Evolutionary conservation across 2,329 filamentous ascomycete species (phyloP).

Genomic region (Stagonosporopsis tanaceti): DNA sequence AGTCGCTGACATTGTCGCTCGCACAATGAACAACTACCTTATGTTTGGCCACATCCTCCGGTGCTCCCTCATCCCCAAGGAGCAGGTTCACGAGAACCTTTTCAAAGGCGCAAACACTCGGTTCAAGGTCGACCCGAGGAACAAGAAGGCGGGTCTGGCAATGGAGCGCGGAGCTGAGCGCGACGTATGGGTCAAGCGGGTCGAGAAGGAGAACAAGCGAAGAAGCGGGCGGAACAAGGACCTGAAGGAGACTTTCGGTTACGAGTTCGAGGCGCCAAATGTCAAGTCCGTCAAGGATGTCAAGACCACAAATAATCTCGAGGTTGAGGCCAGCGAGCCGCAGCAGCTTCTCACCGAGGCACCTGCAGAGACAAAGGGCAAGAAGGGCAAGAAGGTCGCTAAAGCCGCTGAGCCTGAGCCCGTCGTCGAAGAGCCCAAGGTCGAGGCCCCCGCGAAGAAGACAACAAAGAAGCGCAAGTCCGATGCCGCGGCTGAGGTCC

Average conservation of each 20-base stretch:
- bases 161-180: slow-evolving; percentile 77
- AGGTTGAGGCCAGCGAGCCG: slow-evolving; percentile 35
- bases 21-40: slow-evolving; percentile 98
- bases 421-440: slow-evolving; percentile 20
- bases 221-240: slow-evolving; percentile 74
- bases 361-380: slow-evolving; percentile 35
- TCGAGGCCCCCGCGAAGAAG: slow-evolving; percentile 19
- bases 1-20: slow-evolving; percentile 89
- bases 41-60: slow-evolving; percentile 94
- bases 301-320: slow-evolving; percentile 24
- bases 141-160: slow-evolving; percentile 80
- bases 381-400: slow-evolving; percentile 44
- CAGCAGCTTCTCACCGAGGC: slow-evolving; percentile 38
- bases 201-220: slow-evolving; percentile 75
- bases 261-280: slow-evolving; percentile 78
- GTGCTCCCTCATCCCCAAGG: slow-evolving; percentile 78
- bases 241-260: slow-evolving; percentile 80
- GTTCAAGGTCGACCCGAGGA: slow-evolving; percentile 88
- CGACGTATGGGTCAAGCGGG: slow-evolving; percentile 79
- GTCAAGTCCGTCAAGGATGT: slow-evolving; percentile 68
- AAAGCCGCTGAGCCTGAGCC: slow-evolving; percentile 36
- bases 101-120: slow-evolving; percentile 92
- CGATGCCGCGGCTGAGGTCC: slow-evolving; percentile 19
- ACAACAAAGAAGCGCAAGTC: slow-evolving; percentile 38
- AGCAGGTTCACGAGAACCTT: slow-evolving; percentile 79